Percentiles rank a stretch among this genome's conserved stretches.
phyloP scores from a whole-genome alignment of 164 flowering plant species.

The Euptelea pleiosperma region DNA sequence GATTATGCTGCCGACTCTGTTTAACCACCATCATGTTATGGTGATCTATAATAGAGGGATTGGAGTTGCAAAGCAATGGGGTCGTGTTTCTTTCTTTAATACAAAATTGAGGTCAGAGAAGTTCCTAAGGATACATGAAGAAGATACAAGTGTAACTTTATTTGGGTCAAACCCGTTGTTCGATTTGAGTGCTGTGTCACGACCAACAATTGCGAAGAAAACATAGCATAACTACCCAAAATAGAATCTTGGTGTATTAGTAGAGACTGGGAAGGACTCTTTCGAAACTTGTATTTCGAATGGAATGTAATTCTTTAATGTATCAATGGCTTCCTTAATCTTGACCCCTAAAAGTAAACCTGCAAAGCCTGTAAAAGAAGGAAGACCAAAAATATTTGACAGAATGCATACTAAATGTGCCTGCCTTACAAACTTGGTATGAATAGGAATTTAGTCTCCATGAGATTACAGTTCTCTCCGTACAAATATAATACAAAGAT shows the following conservation, averaged over 20 bases:
- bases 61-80: not conserved
- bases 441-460: too few relatives aligned
- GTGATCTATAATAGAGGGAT: not conserved
- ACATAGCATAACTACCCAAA: not conserved
- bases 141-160: not conserved
- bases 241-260: not conserved
- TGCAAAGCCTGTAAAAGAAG: not conserved
- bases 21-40: conserved; percentile 3
- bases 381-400: not conserved
- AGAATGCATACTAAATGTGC: too few relatives aligned
- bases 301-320: not conserved
- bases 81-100: not conserved
- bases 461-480: too few relatives aligned
- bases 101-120: not conserved
- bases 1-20: conserved; percentile 21
- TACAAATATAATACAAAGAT: too few relatives aligned
- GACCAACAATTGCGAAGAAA: too few relatives aligned
- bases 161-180: not conserved
- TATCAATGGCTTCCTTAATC: not conserved
- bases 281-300: not conserved
- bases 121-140: not conserved
- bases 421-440: too few relatives aligned
- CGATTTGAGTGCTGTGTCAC: not conserved
- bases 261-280: not conserved
- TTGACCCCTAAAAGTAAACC: not conserved